These are phyloP conservation scores for Helminthosporium solani DNA, from an alignment of 2,329 filamentous ascomycete genomes.

Conservation along the genomic window DNA sequence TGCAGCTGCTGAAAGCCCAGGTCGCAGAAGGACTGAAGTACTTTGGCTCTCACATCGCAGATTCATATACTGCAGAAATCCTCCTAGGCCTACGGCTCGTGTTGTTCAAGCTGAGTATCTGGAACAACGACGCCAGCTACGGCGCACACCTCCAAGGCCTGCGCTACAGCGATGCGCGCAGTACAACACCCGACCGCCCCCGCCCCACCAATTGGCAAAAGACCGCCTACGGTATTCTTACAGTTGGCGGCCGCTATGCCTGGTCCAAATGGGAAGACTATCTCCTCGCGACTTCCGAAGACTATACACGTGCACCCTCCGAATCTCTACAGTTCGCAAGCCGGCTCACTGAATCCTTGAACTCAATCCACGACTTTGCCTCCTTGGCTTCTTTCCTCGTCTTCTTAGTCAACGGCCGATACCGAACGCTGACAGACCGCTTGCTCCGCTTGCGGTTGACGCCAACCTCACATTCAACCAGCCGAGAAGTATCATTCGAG, in stretches of 20 bases:
- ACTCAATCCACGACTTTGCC: slow-evolving; percentile 75
- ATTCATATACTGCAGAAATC: slow-evolving; percentile 88
- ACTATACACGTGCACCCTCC: slow-evolving; percentile 60
- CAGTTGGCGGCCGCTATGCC: slow-evolving; percentile 82
- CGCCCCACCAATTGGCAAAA: slow-evolving; percentile 83
- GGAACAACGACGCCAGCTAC: slow-evolving; percentile 95
- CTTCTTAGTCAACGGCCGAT: slow-evolving; percentile 87
- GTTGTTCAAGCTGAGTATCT: slow-evolving; percentile 92
- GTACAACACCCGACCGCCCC: slow-evolving; percentile 52
- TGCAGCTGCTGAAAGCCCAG: slow-evolving; percentile 81
- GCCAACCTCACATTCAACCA: slow-evolving; percentile 78
- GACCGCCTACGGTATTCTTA: slow-evolving; percentile 76
- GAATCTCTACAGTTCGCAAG: slow-evolving; percentile 60
- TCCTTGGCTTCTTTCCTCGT: slow-evolving; percentile 84
- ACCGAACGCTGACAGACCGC: slow-evolving; percentile 86
- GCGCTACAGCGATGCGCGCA: slow-evolving; percentile 81
- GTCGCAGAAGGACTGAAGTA: slow-evolving; percentile 87
- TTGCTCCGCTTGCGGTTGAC: slow-evolving; percentile 80
- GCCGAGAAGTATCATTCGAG: slow-evolving; percentile 92
- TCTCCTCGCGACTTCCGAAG: slow-evolving; percentile 74
- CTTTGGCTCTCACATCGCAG: slow-evolving; percentile 71
- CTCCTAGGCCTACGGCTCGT: slow-evolving; percentile 72
- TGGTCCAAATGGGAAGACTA: slow-evolving; percentile 93
- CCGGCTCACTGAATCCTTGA: slow-evolving; percentile 66
- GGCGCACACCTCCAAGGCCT: slow-evolving; percentile 91